Conservation (phyloP, 2,329 filamentous ascomycete genomes). For the Talaromyces verruculosus region DNA sequence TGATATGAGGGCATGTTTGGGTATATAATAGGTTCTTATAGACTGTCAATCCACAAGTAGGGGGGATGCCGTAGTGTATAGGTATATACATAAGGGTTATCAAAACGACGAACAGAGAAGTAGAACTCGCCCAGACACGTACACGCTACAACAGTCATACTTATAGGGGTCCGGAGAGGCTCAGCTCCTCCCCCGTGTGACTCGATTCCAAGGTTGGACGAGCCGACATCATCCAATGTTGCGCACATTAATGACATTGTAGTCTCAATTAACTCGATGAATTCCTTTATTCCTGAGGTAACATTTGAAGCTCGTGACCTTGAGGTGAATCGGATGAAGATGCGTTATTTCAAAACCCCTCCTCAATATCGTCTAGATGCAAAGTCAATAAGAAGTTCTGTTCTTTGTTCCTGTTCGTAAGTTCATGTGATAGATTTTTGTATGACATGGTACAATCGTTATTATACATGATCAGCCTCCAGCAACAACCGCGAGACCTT, state of each 20-base stretch:
- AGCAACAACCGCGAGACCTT: slow-evolving; percentile 83
- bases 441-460: slow-evolving; percentile 16
- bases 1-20: slow-evolving; percentile 17
- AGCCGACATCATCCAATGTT: not conserved
- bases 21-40: not conserved
- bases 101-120: not conserved
- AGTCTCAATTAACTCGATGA: not conserved
- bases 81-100: not conserved
- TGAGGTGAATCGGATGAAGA: not conserved
- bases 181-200: not conserved
- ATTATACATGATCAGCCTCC: slow-evolving; percentile 19
- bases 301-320: not conserved
- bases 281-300: not conserved
- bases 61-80: too few species aligned
- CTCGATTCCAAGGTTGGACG: not conserved
- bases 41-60: not conserved
- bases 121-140: not conserved
- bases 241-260: not conserved
- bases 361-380: not conserved
- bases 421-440: slow-evolving; percentile 1
- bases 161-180: not conserved
- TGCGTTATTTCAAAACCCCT: not conserved
- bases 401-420: slow-evolving; percentile 6
- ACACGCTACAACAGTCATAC: not conserved
- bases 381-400: not conserved